Conservation (phyloP, 345 rosid genomes). For the Sisymbrium irio region DNA sequence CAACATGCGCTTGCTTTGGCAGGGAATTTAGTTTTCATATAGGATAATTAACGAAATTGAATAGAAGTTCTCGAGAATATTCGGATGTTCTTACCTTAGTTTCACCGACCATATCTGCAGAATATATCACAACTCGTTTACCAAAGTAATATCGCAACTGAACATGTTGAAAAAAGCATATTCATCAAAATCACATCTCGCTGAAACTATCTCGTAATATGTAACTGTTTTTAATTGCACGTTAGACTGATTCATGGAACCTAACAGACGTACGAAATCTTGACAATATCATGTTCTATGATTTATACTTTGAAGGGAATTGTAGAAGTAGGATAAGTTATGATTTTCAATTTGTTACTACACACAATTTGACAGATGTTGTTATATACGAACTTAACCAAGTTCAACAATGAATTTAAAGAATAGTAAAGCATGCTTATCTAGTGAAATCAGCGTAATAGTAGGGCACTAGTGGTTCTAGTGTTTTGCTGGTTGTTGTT, state of each 20-base stretch:
- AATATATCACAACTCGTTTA: constrained; percentile 20
- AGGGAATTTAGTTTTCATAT: constrained; percentile 4
- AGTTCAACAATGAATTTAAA: no score
- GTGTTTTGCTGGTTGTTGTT: no score
- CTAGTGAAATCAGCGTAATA: no score
- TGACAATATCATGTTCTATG: not conserved
- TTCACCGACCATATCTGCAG: constrained; percentile 26
- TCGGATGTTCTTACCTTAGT: constrained; percentile 6
- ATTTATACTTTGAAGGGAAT: not conserved
- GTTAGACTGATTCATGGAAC: not conserved
- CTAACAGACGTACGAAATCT: not conserved
- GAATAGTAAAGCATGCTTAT: no score
- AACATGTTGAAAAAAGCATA: not conserved
- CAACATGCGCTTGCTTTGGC: constrained; percentile 26
- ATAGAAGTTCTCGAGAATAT: constrained; percentile 27
- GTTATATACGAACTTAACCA: no score
- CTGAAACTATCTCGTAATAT: not conserved
- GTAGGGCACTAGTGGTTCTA: no score
- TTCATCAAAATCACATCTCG: not conserved
- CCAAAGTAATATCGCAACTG: constrained; percentile 10
- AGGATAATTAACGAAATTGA: not conserved
- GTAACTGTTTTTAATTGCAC: not conserved
- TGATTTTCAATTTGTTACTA: no score
- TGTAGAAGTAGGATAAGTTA: not conserved
- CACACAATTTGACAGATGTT: no score